Evolutionary conservation across 1,284 basidiomycete species (phyloP), one percentile per base, ranked within the genome.

Genomic region (Cutaneotrichosporon dermatis): DNA sequence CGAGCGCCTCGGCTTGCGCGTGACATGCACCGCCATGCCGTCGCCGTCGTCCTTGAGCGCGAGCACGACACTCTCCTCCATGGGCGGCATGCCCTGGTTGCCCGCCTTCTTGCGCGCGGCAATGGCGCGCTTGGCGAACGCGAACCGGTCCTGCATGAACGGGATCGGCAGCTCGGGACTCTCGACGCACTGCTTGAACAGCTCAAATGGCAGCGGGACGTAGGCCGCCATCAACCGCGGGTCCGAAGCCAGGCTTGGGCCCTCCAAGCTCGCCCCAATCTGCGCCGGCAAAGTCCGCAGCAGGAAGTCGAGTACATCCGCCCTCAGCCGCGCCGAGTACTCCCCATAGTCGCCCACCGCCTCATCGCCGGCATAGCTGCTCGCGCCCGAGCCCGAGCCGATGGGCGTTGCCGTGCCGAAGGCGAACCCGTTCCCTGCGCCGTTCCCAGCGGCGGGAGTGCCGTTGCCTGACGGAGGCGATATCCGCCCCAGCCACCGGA

Each of bases 81-180:
- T 69, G 57, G 39, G 53, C 41, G 58, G 75, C 87, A 86, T 59
- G 48, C 83, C 85, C 59, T 83, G 83, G 66, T 84, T 82, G 8
- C 83, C 84, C 63, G 81, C 82, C 67, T 79, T 79, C 76, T 90
- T 92, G 66, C 90, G 83, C 69, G 87, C 71, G 66, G 90, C 88
- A 70, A 92, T 88, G 9, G 86, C 88, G 64, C 90, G 88, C 77
- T 92, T 92, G 10, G 90, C 89, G 76, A 92, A 93, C 69, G 87
- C 88, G 80, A 92, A 93, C 53, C 90, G 86, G 61, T 85, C 84
- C 73, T 92, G 90, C 77, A 89, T 88, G 61, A 88, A 84, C 6
- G 55, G 60, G 37, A 78, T 71, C 9, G 71, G 69, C 9, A 76
- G 61, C 6, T 68, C 60, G 10, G 72, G 65, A 13, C 69, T 69